These are phyloP conservation scores for Mrakiaceae sp. DNA, from an alignment of 1,284 basidiomycete genomes.

Conservation along the genomic window DNA sequence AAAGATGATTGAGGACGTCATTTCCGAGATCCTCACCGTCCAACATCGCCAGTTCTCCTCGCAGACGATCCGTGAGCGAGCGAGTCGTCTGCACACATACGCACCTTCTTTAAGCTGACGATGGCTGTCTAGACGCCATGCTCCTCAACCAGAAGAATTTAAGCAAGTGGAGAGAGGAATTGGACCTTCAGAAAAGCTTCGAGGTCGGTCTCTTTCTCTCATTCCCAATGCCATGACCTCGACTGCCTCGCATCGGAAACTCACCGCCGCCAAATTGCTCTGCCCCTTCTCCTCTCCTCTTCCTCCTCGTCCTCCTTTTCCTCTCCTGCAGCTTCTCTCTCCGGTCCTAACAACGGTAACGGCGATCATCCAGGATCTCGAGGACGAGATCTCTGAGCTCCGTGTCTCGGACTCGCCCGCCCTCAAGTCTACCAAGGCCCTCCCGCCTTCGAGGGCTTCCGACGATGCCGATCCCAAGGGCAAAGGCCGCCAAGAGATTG, in stretches of 20 bases:
- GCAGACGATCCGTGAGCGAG: neutral
- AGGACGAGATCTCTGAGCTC: neutral
- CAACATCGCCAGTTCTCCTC: neutral
- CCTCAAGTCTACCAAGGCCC: no score
- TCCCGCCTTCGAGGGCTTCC: no score
- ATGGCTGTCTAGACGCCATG: neutral
- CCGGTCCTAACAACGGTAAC: neutral
- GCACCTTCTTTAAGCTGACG: neutral
- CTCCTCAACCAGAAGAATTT: neutral
- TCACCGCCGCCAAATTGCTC: no score
- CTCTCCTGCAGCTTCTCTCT: neutral
- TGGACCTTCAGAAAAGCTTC: no score
- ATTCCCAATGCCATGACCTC: no score
- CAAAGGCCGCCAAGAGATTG: neutral
- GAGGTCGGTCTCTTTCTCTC: no score
- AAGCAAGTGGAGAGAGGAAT: no score
- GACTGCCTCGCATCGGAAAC: no score
- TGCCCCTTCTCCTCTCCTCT: no score
- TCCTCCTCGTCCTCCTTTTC: neutral
- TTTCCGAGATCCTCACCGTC: neutral
- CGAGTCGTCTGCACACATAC: no score
- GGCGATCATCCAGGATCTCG: neutral
- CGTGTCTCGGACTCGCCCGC: no score
- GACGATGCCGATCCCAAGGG: no score
- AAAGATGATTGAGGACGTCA: slow-evolving; percentile 7